Base-by-base conservation (phyloP, 305 asterid species). In the Fraxinus baroniana region DNA sequence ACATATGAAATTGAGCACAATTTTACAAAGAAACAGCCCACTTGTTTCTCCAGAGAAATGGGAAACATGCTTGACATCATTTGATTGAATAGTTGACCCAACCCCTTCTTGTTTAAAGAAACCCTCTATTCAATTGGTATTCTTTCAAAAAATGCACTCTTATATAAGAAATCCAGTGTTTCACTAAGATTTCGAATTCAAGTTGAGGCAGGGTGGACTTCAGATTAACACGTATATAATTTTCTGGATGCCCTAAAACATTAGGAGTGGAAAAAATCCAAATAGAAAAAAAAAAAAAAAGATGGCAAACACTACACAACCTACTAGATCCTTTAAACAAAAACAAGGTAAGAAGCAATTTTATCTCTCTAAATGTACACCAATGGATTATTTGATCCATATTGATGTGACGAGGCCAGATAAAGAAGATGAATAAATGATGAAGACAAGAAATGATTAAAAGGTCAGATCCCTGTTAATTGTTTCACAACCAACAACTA, bases 381-480 rank as follows among this genome's bases (percentile, higher is more conserved):
- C 80, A 77, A 77, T 77, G 20, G 70, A 55, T 17, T 17, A 76
- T 76, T 37, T 18, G 79, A 76, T 76, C 79, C 79, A 76, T 76
- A 46, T 76, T 76, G 68, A 76, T 46, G 39, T 13, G 41, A 20
- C 20, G 32, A 3, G 71, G 71, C 71, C 0, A 62, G 15, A 62
- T 62, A 20, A 62, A 62, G 71, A 62, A 62, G 32, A 62, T 15
- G 71, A 62, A 7, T 62, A 20, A 60, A 62, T 62, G 71, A 62
- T 22, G 71, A 62, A 60, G 13, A n/a, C 30, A 7, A 20, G 2
- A 22, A 17, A n/a, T 17, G 20, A 49, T 5, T 15, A 7, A 8
- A 62, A 62, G 20, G 60, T 49, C 60, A 49, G 18, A 49, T 15
- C 60, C 20, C 4, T 0, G 17, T 13, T 5, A 46, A 13, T 46